phyloP scores from a whole-genome alignment of 2,329 filamentous ascomycete species.

The Aspergillus japonicus region DNA sequence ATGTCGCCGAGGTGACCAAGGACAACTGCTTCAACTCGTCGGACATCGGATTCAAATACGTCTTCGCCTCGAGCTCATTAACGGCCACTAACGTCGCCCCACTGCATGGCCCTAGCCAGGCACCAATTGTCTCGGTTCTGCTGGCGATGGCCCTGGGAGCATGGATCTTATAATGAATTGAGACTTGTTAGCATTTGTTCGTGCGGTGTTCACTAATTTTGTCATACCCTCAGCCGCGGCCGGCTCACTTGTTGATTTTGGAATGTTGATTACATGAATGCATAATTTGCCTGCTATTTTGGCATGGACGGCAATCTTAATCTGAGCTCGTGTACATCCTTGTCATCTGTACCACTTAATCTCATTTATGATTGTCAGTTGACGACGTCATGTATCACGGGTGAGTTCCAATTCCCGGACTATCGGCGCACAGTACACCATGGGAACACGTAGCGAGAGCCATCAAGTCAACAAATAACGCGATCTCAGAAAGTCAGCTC shows the following conservation, averaged over 20 bases:
- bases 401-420: neutral
- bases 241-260: neutral
- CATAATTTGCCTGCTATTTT: neutral
- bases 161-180: neutral
- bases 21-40: slow-evolving; percentile 88
- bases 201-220: neutral
- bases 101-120: slow-evolving; percentile 14
- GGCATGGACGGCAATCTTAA: neutral
- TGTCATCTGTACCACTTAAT: neutral
- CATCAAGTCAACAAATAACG: too few relatives aligned
- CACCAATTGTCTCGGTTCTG: slow-evolving; percentile 28
- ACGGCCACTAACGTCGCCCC: slow-evolving; percentile 25
- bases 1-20: slow-evolving; percentile 72
- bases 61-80: slow-evolving; percentile 56
- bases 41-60: slow-evolving; percentile 70
- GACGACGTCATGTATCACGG: neutral
- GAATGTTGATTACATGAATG: neutral
- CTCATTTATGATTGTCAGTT: neutral
- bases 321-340: neutral
- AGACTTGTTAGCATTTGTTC: neutral
- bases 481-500: neutral
- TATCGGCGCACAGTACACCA: neutral
- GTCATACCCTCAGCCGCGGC: neutral
- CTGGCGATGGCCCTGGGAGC: slow-evolving; percentile 20
- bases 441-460: too few relatives aligned